A percentile compares a stretch with the other conserved stretches of the same genome.
Conservation (phyloP, 2,329 filamentous ascomycete species). For the Periconia macrospinosa region DNA sequence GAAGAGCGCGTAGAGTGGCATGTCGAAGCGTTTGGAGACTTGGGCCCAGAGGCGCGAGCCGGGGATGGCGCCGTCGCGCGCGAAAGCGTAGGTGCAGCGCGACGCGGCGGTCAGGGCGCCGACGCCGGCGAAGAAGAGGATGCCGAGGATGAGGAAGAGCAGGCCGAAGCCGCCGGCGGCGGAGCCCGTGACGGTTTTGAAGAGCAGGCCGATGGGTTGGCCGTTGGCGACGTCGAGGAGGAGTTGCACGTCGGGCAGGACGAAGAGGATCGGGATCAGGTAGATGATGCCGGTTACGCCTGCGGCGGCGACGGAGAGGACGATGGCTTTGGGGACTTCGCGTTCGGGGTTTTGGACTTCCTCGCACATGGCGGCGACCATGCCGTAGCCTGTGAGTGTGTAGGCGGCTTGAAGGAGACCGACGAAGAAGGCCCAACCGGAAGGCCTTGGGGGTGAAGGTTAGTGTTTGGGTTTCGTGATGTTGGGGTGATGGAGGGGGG, state of each 20-base stretch:
- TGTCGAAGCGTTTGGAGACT: conserved; percentile 66
- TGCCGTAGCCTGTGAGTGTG: conserved; percentile 67
- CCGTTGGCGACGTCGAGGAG: conserved; percentile 69
- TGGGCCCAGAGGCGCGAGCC: conserved; percentile 67
- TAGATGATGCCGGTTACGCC: conserved; percentile 68
- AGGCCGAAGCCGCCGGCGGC: conserved; percentile 73
- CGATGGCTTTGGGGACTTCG: conserved; percentile 72
- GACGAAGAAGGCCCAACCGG: conserved; percentile 73
- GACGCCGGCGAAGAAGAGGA: conserved; percentile 75
- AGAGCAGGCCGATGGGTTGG: conserved; percentile 75
- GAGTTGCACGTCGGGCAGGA: conserved; percentile 67
- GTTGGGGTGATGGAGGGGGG: not conserved
- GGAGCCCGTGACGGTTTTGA: conserved; percentile 75
- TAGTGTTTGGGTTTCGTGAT: not conserved
- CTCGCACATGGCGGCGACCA: conserved; percentile 73
- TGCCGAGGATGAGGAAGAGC: conserved; percentile 74
- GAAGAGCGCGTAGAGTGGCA: conserved; percentile 70
- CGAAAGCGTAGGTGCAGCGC: conserved; percentile 75
- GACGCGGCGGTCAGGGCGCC: conserved; percentile 74
- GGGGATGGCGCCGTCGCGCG: conserved; percentile 73
- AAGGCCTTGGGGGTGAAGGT: conserved; percentile 47
- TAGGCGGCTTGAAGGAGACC: conserved; percentile 68
- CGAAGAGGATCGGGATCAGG: conserved; percentile 74
- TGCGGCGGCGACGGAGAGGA: conserved; percentile 68
- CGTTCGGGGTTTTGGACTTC: conserved; percentile 69